Conservation (phyloP, 495 filamentous ascomycete genomes). For the Penicillium chermesinum region DNA sequence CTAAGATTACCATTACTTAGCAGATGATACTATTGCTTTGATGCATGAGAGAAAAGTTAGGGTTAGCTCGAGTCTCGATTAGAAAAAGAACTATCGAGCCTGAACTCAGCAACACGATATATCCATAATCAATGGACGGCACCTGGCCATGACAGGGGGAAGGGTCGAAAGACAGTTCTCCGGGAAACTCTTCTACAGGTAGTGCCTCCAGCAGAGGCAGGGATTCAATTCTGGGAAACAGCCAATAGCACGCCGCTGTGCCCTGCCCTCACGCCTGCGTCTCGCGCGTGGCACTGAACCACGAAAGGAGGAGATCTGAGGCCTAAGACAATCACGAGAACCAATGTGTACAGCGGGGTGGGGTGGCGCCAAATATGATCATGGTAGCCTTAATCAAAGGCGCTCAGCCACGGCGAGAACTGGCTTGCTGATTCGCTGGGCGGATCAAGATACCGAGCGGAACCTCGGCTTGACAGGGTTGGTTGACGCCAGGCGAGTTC, state of each 20-base stretch:
- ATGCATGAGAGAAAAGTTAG: background rate
- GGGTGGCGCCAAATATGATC: constrained; percentile 6
- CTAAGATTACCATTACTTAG: too few relatives aligned
- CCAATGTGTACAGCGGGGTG: constrained; percentile 4
- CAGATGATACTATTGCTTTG: background rate
- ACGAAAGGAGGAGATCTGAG: constrained; percentile 5
- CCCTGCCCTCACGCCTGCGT: background rate
- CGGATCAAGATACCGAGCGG: background rate
- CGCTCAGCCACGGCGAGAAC: constrained; percentile 3
- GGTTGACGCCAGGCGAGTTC: too few relatives aligned
- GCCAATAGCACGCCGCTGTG: background rate
- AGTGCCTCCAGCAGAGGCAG: background rate
- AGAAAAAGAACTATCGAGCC: background rate
- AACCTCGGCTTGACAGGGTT: constrained; percentile 6
- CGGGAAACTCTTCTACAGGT: background rate
- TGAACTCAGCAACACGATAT: background rate
- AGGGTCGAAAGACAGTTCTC: background rate
- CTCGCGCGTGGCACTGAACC: constrained; percentile 1
- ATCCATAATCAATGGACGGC: background rate
- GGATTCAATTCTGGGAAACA: background rate
- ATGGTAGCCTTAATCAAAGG: background rate
- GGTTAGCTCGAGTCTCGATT: background rate
- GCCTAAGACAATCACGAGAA: background rate
- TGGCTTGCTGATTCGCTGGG: background rate
- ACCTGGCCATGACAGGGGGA: background rate